phyloP scores from a whole-genome alignment of 2,329 filamentous ascomycete genomes.

The Cladophialophora chaetospira region DNA sequence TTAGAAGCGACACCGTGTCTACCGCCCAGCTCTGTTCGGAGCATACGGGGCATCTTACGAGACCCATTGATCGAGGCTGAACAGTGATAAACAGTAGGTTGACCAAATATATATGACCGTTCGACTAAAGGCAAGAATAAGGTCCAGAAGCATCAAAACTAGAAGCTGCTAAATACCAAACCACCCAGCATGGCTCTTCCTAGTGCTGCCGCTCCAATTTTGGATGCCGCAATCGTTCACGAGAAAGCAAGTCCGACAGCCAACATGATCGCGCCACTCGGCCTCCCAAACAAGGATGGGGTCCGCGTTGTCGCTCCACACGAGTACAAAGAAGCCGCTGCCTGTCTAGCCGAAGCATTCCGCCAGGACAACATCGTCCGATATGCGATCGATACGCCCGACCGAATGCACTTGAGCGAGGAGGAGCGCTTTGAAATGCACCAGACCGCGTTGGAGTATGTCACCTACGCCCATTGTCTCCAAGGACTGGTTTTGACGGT shows the following conservation, averaged over 20 bases:
- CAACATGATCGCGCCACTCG: constrained; percentile 14
- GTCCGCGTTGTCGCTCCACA: constrained; percentile 65
- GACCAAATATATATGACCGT: constrained; percentile 20
- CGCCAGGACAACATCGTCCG: constrained; percentile 70
- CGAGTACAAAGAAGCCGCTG: constrained; percentile 71
- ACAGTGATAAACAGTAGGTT: constrained; percentile 30
- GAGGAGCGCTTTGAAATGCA: constrained; percentile 76
- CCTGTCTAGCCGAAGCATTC: constrained; percentile 76
- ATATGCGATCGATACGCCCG: constrained; percentile 69
- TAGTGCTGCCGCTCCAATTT: constrained; percentile 27
- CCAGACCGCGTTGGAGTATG: constrained; percentile 74
- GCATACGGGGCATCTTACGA: constrained; percentile 56
- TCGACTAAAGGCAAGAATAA: constrained; percentile 20
- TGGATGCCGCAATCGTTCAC: constrained; percentile 30
- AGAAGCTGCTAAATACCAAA: constrained; percentile 20
- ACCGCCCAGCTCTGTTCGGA: constrained; percentile 59
- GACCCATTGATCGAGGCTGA: constrained; percentile 46
- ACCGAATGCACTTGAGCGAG: constrained; percentile 63
- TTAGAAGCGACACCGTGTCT: constrained; percentile 59
- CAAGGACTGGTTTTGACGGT: constrained; percentile 74
- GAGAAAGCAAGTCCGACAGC: constrained; percentile 29
- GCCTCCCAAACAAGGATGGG: constrained; percentile 51
- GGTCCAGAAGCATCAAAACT: constrained; percentile 2
- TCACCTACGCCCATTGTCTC: constrained; percentile 73
- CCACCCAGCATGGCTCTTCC: constrained; percentile 32